phyloP scores from a whole-genome alignment of 768 basidiomycete species.

The Suillus fuscotomentosus region DNA sequence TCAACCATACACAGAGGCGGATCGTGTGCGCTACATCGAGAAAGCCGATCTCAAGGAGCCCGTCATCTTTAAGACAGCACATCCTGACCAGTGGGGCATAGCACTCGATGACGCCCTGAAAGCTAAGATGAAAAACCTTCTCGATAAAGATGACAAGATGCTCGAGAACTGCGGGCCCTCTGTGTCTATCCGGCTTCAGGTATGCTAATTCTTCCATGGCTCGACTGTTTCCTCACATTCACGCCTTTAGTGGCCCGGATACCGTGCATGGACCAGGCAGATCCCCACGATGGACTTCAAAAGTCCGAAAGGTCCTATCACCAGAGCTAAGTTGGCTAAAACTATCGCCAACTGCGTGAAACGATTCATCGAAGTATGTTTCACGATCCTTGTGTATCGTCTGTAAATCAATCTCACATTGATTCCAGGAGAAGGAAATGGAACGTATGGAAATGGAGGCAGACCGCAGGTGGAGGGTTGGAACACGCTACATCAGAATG shows the following conservation, averaged over 20 bases:
- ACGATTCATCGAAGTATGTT: constrained; percentile 60
- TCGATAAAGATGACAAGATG: constrained; percentile 60
- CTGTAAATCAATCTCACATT: constrained; percentile 10
- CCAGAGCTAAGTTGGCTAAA: constrained; percentile 72
- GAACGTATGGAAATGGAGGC: constrained; percentile 63
- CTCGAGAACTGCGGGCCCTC: constrained; percentile 75
- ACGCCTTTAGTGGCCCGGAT: constrained; percentile 70
- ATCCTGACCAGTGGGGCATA: constrained; percentile 59
- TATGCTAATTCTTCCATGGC: constrained; percentile 26
- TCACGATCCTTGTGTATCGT: background rate
- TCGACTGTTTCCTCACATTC: constrained; percentile 1
- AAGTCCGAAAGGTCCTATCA: constrained; percentile 76
- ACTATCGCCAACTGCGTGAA: constrained; percentile 76
- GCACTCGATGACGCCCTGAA: constrained; percentile 62
- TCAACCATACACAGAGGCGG: constrained; percentile 74
- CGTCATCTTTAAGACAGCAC: constrained; percentile 57
- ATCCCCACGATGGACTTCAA: constrained; percentile 82
- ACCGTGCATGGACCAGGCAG: constrained; percentile 73
- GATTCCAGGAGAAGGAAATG: constrained; percentile 44
- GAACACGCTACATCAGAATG: constrained; percentile 50
- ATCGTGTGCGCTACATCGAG: constrained; percentile 72
- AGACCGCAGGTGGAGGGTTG: constrained; percentile 62
- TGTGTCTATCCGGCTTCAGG: constrained; percentile 77
- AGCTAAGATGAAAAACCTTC: constrained; percentile 54
- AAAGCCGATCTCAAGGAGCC: constrained; percentile 63